phyloP scores from a whole-genome alignment of 257 asterid genomes.

The Jasminum sambac region DNA sequence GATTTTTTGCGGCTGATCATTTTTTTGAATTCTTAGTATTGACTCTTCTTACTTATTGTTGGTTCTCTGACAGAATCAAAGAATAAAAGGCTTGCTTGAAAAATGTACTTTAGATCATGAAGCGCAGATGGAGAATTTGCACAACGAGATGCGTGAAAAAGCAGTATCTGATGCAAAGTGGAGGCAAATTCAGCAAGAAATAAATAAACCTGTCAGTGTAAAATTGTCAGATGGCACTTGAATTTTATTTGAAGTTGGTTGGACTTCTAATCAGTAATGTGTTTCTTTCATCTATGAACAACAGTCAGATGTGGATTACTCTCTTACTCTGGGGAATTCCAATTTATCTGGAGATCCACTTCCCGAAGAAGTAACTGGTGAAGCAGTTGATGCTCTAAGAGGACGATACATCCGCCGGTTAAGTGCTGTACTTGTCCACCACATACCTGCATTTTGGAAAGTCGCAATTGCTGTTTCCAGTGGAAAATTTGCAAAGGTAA shows the following conservation, averaged over 20 bases:
- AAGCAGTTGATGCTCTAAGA: slow-evolving; percentile 78
- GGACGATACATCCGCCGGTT: slow-evolving; percentile 83
- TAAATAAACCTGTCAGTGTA: slow-evolving; percentile 69
- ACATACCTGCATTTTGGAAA: slow-evolving; percentile 93
- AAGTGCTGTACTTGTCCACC: slow-evolving; percentile 88
- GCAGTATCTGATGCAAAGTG: slow-evolving; percentile 92
- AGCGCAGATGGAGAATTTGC: slow-evolving; percentile 77
- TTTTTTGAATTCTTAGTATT: slow-evolving; percentile 29
- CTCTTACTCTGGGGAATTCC: slow-evolving; percentile 42
- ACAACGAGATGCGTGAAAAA: slow-evolving; percentile 71
- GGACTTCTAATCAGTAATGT: slow-evolving; percentile 18
- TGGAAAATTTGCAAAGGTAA: slow-evolving; percentile 95
- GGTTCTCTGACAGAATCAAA: slow-evolving; percentile 65
- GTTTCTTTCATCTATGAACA: slow-evolving; percentile 22
- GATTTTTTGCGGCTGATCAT: not conserved
- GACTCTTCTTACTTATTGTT: slow-evolving; percentile 23
- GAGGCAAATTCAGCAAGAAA: slow-evolving; percentile 91
- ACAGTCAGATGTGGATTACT: slow-evolving; percentile 64
- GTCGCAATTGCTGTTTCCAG: slow-evolving; percentile 90
- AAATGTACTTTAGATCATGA: slow-evolving; percentile 88
- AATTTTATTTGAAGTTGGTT: slow-evolving; percentile 25
- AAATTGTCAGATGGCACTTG: slow-evolving; percentile 13
- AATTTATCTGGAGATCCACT: slow-evolving; percentile 43
- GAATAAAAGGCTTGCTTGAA: slow-evolving; percentile 92
- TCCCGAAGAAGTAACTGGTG: slow-evolving; percentile 49